These are phyloP conservation scores for Planoprotostelium fungivorum DNA, from an alignment of 78 protist species.

Conservation along the genomic window DNA sequence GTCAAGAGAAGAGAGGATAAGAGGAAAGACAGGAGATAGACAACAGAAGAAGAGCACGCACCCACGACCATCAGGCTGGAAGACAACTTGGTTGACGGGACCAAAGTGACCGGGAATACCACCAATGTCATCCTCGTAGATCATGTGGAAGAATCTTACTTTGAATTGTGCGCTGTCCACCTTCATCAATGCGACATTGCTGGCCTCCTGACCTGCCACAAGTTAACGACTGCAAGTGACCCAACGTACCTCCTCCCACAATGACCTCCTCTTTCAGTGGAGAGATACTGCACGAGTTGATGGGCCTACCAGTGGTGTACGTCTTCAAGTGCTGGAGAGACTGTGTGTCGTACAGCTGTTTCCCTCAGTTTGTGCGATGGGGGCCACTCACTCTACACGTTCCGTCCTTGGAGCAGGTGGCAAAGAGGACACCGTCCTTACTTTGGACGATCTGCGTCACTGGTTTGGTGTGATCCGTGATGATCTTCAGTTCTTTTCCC, in stretches of 20 bases:
- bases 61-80: conserved; percentile 1
- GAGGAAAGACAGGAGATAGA: no score
- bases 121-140: conserved; percentile 53
- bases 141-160: conserved; percentile 79
- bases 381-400: conserved; percentile 35
- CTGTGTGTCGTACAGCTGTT: conserved; percentile 69
- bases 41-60: no score
- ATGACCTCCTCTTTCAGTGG: conserved; percentile 34
- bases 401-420: conserved; percentile 78
- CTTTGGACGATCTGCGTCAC: conserved; percentile 43
- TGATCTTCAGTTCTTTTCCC: conserved; percentile 14
- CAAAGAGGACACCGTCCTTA: conserved; percentile 46
- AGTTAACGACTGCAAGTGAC: conserved; percentile 6
- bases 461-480: conserved; percentile 18
- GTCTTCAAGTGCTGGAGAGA: conserved; percentile 58
- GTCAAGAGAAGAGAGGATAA: no score
- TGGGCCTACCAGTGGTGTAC: conserved; percentile 75
- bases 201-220: neutral
- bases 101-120: conserved; percentile 50
- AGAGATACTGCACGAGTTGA: conserved; percentile 86
- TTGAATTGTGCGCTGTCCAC: conserved; percentile 76
- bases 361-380: neutral
- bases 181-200: neutral
- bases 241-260: neutral
- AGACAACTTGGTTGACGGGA: conserved; percentile 54